phyloP scores from a whole-genome alignment of 225 moss, liverwort and hornwort genomes.

The Polytrichum commune region DNA sequence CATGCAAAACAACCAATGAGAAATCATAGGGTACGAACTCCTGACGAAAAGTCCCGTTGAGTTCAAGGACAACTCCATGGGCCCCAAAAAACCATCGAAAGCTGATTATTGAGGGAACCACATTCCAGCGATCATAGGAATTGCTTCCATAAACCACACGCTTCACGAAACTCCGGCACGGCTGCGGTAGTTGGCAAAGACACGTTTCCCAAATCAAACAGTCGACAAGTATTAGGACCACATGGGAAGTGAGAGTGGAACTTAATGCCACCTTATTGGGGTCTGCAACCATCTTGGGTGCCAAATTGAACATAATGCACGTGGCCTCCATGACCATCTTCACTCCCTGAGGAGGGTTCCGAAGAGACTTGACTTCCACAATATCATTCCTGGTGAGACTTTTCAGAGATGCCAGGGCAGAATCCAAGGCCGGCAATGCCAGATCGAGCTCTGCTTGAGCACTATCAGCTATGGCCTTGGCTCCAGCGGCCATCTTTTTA shows the following conservation, averaged over 20 bases:
- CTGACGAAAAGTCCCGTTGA: too few relatives aligned
- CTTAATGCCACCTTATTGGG: constrained; percentile 57
- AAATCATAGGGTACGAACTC: too few relatives aligned
- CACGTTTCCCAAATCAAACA: too few relatives aligned
- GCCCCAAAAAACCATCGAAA: too few relatives aligned
- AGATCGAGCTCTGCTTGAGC: constrained; percentile 85
- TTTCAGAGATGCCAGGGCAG: constrained; percentile 69
- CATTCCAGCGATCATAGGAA: too few relatives aligned
- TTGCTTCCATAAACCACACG: too few relatives aligned
- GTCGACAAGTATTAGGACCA: background rate
- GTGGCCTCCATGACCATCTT: constrained; percentile 96
- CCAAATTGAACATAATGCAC: constrained; percentile 75
- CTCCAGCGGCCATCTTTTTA: constrained; percentile 71
- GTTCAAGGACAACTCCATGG: too few relatives aligned
- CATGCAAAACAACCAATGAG: too few relatives aligned
- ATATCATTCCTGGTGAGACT: constrained; percentile 82
- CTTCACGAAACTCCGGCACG: too few relatives aligned
- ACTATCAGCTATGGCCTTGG: constrained; percentile 86
- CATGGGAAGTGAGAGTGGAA: background rate
- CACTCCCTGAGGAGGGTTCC: constrained; percentile 87
- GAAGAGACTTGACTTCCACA: constrained; percentile 85
- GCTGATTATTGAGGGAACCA: too few relatives aligned
- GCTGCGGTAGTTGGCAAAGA: too few relatives aligned
- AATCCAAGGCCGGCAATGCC: constrained; percentile 81
- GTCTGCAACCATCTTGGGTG: constrained; percentile 81